Conservation (phyloP, 371 early-diverging fungal genomes). For the Mortierella sp. region DNA sequence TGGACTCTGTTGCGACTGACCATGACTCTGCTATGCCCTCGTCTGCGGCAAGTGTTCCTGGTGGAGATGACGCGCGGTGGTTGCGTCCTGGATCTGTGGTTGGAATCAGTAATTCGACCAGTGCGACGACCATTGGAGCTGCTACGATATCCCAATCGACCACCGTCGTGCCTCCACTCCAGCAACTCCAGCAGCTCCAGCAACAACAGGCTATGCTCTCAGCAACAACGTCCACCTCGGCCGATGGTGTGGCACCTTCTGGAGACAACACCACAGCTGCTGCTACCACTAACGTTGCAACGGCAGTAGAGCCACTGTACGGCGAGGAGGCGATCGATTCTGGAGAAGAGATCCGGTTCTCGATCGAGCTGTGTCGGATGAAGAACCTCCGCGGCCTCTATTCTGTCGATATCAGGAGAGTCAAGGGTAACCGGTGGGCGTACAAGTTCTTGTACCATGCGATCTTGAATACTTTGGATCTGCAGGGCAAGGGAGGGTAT, state of each 20-base stretch:
- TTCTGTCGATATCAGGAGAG: conserved; percentile 91
- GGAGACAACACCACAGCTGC: not conserved
- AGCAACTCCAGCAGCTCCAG: conserved; percentile 9
- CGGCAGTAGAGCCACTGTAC: conserved; percentile 79
- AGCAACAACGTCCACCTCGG: not conserved
- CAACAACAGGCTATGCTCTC: conserved; percentile 7
- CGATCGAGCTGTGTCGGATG: conserved; percentile 90
- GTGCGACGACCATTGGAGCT: conserved; percentile 17
- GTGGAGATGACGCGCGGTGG: not conserved
- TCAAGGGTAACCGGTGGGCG: conserved; percentile 94
- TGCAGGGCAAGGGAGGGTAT: conserved; percentile 68
- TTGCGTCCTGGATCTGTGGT: not conserved
- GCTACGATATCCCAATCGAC: not conserved
- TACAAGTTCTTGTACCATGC: conserved; percentile 92
- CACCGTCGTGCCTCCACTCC: not conserved
- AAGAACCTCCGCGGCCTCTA: conserved; percentile 91
- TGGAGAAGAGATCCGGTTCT: conserved; percentile 86
- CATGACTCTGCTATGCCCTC: not conserved
- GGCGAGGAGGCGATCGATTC: conserved; percentile 91
- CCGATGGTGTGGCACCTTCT: not conserved
- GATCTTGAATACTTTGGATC: conserved; percentile 68
- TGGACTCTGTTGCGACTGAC: conserved; percentile 16
- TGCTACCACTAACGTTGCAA: not conserved
- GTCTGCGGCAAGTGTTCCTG: not conserved
- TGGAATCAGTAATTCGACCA: conserved; percentile 25